Evolutionary conservation across 306 rosid species (phyloP), one percentile per base, ranked within the genome.

Genomic region (Morella rubra): DNA sequence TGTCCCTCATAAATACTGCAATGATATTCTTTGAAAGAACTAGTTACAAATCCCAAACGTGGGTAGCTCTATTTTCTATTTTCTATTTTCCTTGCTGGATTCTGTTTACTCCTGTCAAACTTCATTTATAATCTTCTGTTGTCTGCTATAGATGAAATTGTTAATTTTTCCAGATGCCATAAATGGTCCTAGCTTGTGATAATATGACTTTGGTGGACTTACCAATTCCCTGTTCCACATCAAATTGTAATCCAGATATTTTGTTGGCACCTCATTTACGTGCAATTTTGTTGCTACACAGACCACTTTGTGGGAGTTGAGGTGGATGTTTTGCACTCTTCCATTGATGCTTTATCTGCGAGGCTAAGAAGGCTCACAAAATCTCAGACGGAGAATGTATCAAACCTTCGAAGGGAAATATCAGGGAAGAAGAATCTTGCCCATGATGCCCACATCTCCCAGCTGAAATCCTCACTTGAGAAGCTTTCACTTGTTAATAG

Each of bases 271-370:
- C 78, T n/a, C 75, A 49, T 73, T 56, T 55, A 77, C 69, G 8
- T 41, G 40, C 13, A 19, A 10, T 45, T 79, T 64, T 69, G 15
- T 77, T 73, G 77, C 69, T 69, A 73, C 32, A 76, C 90, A 92
- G 99, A 88, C 69, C 87, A 84, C 73, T 89, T 84, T 81, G 78
- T 79, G 56, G 90, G 82, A 80, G 97, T 89, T 65, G 99, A 96
- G 83, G 83, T 92, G 86, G 90, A 79, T 62, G 96, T 93, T 20
- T 81, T 96, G 89, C 90, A 61, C 82, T 88, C 93, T 77, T 89
- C 97, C 45, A 87, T 91, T 60, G 85, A 90, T 8, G 83, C 97
- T 1, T 55, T 88, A 54, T 80, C 50, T 81, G 92, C 90, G 51
- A 91, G 99, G 83, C 73, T 91, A 80, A 85, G 89, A 79, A 88